Conservation (phyloP, 192 early-diverging fungal genomes). For the Rhizoclosmatium globosum region DNA sequence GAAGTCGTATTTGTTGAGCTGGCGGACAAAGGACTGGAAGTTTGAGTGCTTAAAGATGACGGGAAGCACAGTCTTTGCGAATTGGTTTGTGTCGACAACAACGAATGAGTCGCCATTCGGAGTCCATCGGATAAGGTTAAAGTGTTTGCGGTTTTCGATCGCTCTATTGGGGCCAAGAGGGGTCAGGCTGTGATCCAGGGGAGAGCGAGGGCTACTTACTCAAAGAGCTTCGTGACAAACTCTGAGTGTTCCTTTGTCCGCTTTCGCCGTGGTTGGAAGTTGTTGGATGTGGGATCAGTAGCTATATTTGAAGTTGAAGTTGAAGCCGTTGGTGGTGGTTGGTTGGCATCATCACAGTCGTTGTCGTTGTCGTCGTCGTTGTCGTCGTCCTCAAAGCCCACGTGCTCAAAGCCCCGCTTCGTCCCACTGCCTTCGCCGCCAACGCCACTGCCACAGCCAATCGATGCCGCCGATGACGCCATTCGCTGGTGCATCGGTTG, state of each 20-base stretch:
- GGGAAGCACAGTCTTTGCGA: constrained; percentile 41
- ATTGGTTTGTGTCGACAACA: constrained; percentile 34
- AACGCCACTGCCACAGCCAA: too few relatives aligned
- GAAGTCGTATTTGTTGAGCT: constrained; percentile 85
- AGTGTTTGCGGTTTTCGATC: not conserved
- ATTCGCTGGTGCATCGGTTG: too few relatives aligned
- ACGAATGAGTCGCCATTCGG: constrained; percentile 30
- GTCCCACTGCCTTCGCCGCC: too few relatives aligned
- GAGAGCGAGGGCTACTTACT: not conserved
- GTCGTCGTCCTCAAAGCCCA: not conserved
- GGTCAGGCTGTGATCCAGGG: not conserved
- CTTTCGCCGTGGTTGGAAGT: not conserved
- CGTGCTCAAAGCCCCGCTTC: not conserved
- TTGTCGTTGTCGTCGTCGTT: not conserved
- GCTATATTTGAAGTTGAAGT: not conserved
- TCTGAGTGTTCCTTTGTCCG: constrained; percentile 6
- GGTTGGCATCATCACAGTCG: not conserved
- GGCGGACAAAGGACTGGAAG: constrained; percentile 45
- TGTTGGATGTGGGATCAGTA: not conserved
- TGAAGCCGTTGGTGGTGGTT: not conserved
- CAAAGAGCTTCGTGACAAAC: constrained; percentile 12
- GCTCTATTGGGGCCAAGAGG: not conserved
- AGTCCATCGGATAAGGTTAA: constrained; percentile 35
- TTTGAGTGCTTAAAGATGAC: constrained; percentile 3
- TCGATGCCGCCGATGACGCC: too few relatives aligned